These are phyloP conservation scores for Mycena belliarum DNA, from an alignment of 768 basidiomycete genomes.

Conservation along the genomic window DNA sequence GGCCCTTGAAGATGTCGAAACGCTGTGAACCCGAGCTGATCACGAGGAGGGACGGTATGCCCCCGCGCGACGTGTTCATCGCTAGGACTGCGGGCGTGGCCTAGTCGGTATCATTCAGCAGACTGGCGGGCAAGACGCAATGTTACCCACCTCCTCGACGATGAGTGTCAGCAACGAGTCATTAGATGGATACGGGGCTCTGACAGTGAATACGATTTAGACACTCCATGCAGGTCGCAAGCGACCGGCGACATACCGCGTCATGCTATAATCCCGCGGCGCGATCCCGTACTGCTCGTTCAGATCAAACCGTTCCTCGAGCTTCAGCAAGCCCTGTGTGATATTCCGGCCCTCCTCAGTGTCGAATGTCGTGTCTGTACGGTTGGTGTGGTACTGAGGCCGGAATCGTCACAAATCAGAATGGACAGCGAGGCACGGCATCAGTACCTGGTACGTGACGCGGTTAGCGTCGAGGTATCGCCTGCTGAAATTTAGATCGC, in stretches of 20 bases:
- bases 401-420: neutral
- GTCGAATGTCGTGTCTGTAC: slow-evolving; percentile 55
- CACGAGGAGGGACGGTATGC: slow-evolving; percentile 46
- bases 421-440: neutral
- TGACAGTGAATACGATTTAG: slow-evolving; percentile 19
- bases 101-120: slow-evolving; percentile 14
- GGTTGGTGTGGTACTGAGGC: slow-evolving; percentile 71
- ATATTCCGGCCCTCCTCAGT: slow-evolving; percentile 52
- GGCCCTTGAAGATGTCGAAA: slow-evolving; percentile 49
- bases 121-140: neutral
- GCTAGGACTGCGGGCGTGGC: slow-evolving; percentile 42
- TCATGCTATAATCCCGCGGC: slow-evolving; percentile 58
- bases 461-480: slow-evolving; percentile 82
- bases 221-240: no score
- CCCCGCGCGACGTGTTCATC: slow-evolving; percentile 45
- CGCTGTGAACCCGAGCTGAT: slow-evolving; percentile 47
- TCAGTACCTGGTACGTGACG: slow-evolving; percentile 63
- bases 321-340: slow-evolving; percentile 39
- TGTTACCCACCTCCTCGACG: slow-evolving; percentile 31
- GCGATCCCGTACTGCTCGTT: slow-evolving; percentile 50
- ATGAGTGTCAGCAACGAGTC: slow-evolving; percentile 47
- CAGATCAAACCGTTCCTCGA: slow-evolving; percentile 50
- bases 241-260: slow-evolving; percentile 33
- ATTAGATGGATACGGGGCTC: slow-evolving; percentile 45
- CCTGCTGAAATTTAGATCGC: slow-evolving; percentile 61